Evolutionary conservation across 148 eudicot genomes (phyloP), one percentile per base, ranked within the genome.

Genomic region (Hydrangea macrophylla): DNA sequence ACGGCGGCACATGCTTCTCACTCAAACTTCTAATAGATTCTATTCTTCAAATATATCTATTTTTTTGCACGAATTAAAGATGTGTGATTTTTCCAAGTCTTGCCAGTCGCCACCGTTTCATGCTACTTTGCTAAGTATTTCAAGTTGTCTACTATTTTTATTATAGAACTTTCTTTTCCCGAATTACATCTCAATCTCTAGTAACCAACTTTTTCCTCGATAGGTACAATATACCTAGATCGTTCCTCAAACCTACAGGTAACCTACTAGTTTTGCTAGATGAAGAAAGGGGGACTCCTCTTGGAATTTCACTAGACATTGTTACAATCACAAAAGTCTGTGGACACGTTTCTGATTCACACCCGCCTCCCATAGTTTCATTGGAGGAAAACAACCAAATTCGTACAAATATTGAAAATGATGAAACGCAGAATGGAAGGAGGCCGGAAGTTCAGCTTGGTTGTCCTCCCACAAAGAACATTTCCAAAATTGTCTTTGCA

Each of bases 221-320:
- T 73, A 87, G 92, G 92, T 85, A 80, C 73, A 76, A 88, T 64
- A 66, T 88, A 60, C 94, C 94, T 24, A 71, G 85, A 70, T 85
- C 88, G 42, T 88, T 85, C 72, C 83, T 88, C 25, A 76, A 71
- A 66, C 79, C 80, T 27, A 68, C 35, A 37, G 74, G 65, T 15
- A 89, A 89, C 71, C 45, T 74, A 11, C 58, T 86, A 71, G 82
- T 86, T 42, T 42, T 84, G 60, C 70, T 84, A 2, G 95, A 86
- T 60, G 90, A 86, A 77, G 90, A 89, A 75, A 17, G 31, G 32
- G 90, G 88, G 2, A 75, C 82, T 35, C 88, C 88, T 65, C 83
- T 78, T 24, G 66, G 36, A 24, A 78, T 88, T 60, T 66, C 87
- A 36, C 56, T 88, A 27, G 90, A 78, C 75, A 76, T 63, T 31